Percentiles rank a stretch among this genome's conserved stretches.
Conservation (phyloP, 306 rosid species). For the Quercus wislizeni region DNA sequence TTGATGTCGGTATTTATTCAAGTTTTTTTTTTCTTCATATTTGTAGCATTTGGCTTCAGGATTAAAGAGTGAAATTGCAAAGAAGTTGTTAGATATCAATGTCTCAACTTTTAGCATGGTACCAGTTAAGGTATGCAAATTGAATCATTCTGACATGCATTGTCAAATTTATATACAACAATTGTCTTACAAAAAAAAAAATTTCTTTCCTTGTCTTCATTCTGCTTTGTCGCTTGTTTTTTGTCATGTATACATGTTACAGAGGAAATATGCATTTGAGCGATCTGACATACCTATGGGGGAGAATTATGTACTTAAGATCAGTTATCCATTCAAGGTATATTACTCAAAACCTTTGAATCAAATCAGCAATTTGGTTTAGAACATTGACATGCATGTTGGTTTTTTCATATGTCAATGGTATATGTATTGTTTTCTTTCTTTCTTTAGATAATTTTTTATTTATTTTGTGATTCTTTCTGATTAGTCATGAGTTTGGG, state of each 20-base stretch:
- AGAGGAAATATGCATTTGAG: conserved; percentile 95
- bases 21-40: conserved; percentile 8
- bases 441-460: neutral
- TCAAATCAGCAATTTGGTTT: conserved; percentile 4
- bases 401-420: conserved; percentile 1
- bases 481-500: conserved; percentile 3
- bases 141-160: conserved; percentile 2
- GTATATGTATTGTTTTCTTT: neutral
- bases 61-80: conserved; percentile 67
- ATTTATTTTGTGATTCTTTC: conserved; percentile 1
- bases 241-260: conserved; percentile 17
- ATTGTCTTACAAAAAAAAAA: neutral
- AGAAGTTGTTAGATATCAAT: conserved; percentile 58
- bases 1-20: neutral
- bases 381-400: conserved; percentile 14
- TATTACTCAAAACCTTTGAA: conserved; percentile 13
- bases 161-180: conserved; percentile 9
- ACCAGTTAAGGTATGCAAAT: conserved; percentile 78
- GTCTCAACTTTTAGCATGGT: conserved; percentile 75
- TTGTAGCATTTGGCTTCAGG: conserved; percentile 66
- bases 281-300: conserved; percentile 77
- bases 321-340: conserved; percentile 91
- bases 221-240: conserved; percentile 16
- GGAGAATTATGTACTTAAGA: conserved; percentile 80
- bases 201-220: conserved; percentile 6